Percentiles rank a stretch among this genome's conserved stretches.
These are phyloP conservation scores for Termitomyces sp. DNA, from an alignment of 768 basidiomycete genomes.

Conservation along the genomic window DNA sequence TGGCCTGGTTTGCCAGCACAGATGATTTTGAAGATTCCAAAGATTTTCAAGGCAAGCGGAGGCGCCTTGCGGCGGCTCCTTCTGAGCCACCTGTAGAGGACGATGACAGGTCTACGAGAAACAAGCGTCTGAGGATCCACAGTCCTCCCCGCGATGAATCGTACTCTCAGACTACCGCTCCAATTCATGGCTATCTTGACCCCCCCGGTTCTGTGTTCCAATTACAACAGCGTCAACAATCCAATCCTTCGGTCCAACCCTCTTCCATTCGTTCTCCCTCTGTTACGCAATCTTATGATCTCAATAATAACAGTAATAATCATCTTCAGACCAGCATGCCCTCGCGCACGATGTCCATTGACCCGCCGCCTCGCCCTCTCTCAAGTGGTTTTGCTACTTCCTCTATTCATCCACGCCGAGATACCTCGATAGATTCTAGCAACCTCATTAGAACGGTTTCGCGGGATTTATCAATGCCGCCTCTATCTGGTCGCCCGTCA, in stretches of 20 bases:
- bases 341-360: constrained; percentile 68
- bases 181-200: constrained; percentile 40
- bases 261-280: constrained; percentile 20
- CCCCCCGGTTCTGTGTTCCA: constrained; percentile 44
- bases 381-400: constrained; percentile 33
- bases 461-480: constrained; percentile 43
- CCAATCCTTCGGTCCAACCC: constrained; percentile 16
- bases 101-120: constrained; percentile 26
- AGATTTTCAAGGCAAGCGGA: constrained; percentile 50
- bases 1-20: constrained; percentile 48
- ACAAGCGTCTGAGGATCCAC: constrained; percentile 48
- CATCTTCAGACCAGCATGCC: constrained; percentile 29
- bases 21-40: constrained; percentile 44
- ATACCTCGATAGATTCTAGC: constrained; percentile 31
- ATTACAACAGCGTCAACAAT: constrained; percentile 15
- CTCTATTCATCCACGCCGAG: constrained; percentile 36
- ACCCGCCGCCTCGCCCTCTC: constrained; percentile 43
- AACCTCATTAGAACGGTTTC: constrained; percentile 21
- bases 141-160: constrained; percentile 39
- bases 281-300: constrained; percentile 21
- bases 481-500: constrained; percentile 37
- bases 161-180: constrained; percentile 16
- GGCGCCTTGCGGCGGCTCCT: constrained; percentile 31
- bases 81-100: constrained; percentile 26
- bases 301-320: constrained; percentile 19